These are phyloP conservation scores for Clonostachys rosea DNA, from an alignment of 2,329 filamentous ascomycete species.

Conservation along the genomic window DNA sequence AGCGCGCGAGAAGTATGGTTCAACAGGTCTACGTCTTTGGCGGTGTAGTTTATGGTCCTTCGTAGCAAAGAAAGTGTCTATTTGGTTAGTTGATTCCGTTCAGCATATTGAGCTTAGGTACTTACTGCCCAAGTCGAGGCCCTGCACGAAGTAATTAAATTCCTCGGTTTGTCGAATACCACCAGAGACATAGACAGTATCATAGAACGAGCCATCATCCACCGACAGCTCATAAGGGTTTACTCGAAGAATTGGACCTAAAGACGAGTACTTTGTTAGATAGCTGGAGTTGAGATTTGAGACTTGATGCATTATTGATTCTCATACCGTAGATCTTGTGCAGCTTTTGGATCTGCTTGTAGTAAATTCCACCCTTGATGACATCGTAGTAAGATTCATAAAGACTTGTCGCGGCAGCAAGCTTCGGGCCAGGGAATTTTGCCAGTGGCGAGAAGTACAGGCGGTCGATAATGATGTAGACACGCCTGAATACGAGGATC, in stretches of 20 bases:
- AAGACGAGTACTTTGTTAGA: neutral
- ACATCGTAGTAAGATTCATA: conserved; percentile 9
- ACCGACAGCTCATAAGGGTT: conserved; percentile 2
- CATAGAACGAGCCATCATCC: neutral
- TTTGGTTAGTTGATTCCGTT: too few species aligned
- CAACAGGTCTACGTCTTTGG: too few species aligned
- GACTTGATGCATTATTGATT: neutral
- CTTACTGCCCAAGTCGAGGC: too few species aligned
- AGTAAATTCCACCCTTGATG: neutral
- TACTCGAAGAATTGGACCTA: conserved; percentile 3
- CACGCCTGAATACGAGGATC: too few species aligned
- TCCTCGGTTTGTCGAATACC: neutral
- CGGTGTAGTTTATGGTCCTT: too few species aligned
- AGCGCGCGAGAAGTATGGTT: too few species aligned
- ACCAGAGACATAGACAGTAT: neutral
- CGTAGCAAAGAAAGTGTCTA: too few species aligned
- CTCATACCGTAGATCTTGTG: neutral
- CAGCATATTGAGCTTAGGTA: too few species aligned
- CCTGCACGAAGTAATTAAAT: too few species aligned
- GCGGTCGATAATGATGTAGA: neutral
- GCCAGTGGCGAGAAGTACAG: conserved; percentile 3
- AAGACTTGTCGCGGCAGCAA: conserved; percentile 1
- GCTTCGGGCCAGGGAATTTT: conserved; percentile 3
- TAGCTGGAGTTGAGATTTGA: too few species aligned
- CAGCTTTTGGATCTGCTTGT: neutral